Evolutionary conservation across 305 asterid genomes (phyloP).

Genomic region (Withania somnifera): DNA sequence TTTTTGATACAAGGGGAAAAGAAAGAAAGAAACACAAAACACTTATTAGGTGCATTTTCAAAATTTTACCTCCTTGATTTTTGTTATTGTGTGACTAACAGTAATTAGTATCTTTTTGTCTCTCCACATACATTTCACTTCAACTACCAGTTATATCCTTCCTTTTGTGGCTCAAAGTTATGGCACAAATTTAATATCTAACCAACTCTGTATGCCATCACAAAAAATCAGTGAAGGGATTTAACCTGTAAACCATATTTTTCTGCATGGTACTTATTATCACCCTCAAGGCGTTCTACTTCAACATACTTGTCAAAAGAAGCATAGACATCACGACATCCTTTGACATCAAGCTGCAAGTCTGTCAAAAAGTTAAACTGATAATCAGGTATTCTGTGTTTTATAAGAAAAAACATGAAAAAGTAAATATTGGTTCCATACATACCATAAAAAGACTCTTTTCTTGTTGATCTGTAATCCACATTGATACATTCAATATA

Average conservation of each 20-base stretch:
- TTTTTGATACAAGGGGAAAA: neutral
- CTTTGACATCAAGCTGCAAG: conserved; percentile 94
- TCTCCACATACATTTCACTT: neutral
- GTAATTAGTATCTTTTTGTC: neutral
- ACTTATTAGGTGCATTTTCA: neutral
- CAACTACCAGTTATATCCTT: neutral
- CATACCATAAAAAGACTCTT: conserved; percentile 89
- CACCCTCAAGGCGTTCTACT: conserved; percentile 90
- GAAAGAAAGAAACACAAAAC: neutral
- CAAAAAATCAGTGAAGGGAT: neutral
- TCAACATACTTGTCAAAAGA: conserved; percentile 96
- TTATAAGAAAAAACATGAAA: neutral
- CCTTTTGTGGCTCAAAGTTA: neutral
- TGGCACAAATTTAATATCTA: neutral
- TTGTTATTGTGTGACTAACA: neutral
- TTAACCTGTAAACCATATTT: conserved; percentile 79
- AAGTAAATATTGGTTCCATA: neutral
- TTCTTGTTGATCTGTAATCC: conserved; percentile 83
- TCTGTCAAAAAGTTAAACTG: conserved; percentile 31
- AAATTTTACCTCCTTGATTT: neutral
- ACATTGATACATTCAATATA: conserved; percentile 90
- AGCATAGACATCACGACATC: conserved; percentile 82
- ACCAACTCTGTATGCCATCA: neutral
- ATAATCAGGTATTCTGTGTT: conserved; percentile 1
- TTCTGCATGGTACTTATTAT: conserved; percentile 90